phyloP scores from a whole-genome alignment of 768 basidiomycete species.

The Russula virescens region DNA sequence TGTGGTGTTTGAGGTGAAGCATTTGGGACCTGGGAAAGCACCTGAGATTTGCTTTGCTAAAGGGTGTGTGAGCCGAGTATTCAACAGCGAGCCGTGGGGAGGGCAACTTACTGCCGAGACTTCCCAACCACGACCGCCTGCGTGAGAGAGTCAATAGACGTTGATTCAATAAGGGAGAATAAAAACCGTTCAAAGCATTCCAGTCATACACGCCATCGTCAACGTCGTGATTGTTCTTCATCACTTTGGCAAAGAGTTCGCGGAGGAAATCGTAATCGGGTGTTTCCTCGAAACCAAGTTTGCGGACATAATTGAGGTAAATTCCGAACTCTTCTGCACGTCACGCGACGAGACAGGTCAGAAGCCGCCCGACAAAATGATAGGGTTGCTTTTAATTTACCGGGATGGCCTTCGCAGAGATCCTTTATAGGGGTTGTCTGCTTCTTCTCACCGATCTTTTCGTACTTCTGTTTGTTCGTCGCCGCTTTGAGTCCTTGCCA shows the following conservation, averaged over 20 bases:
- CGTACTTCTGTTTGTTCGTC: conserved; percentile 99
- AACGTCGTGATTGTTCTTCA: conserved; percentile 84
- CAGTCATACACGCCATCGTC: conserved; percentile 97
- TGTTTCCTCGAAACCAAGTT: conserved; percentile 97
- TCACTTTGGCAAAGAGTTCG: conserved; percentile 88
- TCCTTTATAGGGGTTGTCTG: conserved; percentile 98
- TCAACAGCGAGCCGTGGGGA: neutral
- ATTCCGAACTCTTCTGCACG: conserved; percentile 91
- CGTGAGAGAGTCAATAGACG: neutral
- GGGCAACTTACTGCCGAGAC: conserved; percentile 54
- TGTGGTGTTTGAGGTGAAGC: conserved; percentile 37
- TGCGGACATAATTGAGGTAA: conserved; percentile 98
- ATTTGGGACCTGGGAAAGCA: conserved; percentile 60
- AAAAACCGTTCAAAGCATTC: conserved; percentile 79
- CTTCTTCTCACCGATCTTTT: conserved; percentile 99
- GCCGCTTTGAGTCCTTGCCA: conserved; percentile 99
- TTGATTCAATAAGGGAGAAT: neutral
- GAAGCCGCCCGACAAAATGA: neutral
- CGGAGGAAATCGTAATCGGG: conserved; percentile 98
- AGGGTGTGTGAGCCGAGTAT: neutral
- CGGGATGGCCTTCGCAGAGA: conserved; percentile 91
- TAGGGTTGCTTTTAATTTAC: conserved; percentile 37
- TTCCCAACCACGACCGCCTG: conserved; percentile 95
- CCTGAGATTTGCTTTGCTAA: conserved; percentile 55
- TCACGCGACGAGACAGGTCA: neutral